Evolutionary conservation across 2,329 filamentous ascomycete species (phyloP), one percentile per base, ranked within the genome.

Genomic region (Colletotrichum incanum): DNA sequence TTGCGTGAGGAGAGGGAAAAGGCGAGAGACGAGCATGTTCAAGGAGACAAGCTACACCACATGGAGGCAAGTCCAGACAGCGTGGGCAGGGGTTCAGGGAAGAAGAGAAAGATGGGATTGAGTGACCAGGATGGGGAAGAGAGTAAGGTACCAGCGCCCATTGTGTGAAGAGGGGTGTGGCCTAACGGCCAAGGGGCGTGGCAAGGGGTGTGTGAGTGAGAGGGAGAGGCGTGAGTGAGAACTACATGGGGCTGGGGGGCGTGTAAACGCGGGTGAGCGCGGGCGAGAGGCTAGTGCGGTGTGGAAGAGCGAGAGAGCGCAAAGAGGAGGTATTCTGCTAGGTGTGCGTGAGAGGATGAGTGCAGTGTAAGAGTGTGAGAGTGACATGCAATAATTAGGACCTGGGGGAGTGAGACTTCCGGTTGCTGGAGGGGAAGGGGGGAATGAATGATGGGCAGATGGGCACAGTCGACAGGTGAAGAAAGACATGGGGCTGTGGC

Each of bases 401-500:
- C 41, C 68, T 60, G 28, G 56, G 64, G 63, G 63, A 60, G 67
- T 66, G 55, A 61, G 39, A 8, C 28, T 65, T 49, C 28, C 14
- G 43, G 45, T 26, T 64, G 41, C 43, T 59, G 16, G 49, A 41
- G 47, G 23, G 34, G 50, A 37, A 37, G 50, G 26, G 56, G 58
- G 45, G n/a, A n/a, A n/a, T n/a, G n/a, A 34, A 60, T 31, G 55
- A 73, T 65, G 60, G 54, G 69, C 65, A 58, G 68, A 70, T 34
- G 58, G 65, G 52, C 59, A 63, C 54, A 65, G 59, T 58, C 39
- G 64, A 56, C 37, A 64, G 37, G 52, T 59, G 65, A 72, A 65
- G 69, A 69, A 72, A 69, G 54, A 69, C 66, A 68, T 63, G 66
- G 69, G 65, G 69, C 69, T 72, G 77, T 80, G 78, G 79, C 75